Conservation (phyloP, 1,139 yeast species). For the Debaryomycetaceae sp. region DNA sequence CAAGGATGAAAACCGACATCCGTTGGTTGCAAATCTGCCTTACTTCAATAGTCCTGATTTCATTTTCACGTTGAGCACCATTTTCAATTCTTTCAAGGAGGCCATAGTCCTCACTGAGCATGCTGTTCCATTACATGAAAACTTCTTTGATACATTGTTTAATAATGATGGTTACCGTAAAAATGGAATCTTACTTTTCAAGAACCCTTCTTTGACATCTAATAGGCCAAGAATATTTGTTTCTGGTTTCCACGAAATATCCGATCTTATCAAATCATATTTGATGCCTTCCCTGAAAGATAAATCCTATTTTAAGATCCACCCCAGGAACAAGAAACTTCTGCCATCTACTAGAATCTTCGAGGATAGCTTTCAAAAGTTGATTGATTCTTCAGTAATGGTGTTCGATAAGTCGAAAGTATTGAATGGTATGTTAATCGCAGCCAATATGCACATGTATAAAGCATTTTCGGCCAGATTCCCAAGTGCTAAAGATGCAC, state of each 20-base stretch:
- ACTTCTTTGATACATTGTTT: constrained; percentile 13
- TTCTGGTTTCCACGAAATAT: constrained; percentile 32
- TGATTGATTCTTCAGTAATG: constrained; percentile 29
- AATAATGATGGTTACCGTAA: constrained; percentile 15
- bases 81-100: constrained; percentile 34
- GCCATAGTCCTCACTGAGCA: constrained; percentile 22
- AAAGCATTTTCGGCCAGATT: constrained; percentile 22
- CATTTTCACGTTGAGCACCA: constrained; percentile 18
- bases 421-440: constrained; percentile 27
- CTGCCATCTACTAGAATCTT: constrained; percentile 18
- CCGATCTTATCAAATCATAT: constrained; percentile 20
- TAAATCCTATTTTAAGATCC: constrained; percentile 16
- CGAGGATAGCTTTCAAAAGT: constrained; percentile 19
- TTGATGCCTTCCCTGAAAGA: constrained; percentile 24
- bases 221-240: constrained; percentile 15
- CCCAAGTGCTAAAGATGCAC: constrained; percentile 10
- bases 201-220: constrained; percentile 19
- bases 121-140: constrained; percentile 25
- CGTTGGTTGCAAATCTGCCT: constrained; percentile 11
- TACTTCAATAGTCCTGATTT: constrained; percentile 17
- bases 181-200: constrained; percentile 28
- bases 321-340: constrained; percentile 5
- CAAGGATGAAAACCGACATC: constrained; percentile 12
- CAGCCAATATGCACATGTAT: constrained; percentile 25
- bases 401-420: constrained; percentile 26